phyloP scores from a whole-genome alignment of 805 yeast species.

The Millerozyma miso region DNA sequence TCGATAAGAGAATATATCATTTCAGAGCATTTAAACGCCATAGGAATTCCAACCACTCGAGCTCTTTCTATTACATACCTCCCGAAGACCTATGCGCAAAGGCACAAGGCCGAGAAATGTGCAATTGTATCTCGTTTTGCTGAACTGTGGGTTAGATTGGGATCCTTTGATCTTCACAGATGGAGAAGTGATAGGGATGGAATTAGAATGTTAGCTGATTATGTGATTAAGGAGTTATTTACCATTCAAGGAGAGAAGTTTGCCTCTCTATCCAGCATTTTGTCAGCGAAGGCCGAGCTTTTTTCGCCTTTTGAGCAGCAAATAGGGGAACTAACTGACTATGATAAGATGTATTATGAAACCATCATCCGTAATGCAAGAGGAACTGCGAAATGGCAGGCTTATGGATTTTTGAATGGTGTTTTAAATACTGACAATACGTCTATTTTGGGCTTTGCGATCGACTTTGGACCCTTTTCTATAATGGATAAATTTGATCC shows the following conservation, averaged over 20 bases:
- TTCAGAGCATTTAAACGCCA: constrained; percentile 72
- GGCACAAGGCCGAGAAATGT: constrained; percentile 71
- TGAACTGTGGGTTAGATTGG: constrained; percentile 81
- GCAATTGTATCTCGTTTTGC: constrained; percentile 85
- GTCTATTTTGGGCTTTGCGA: constrained; percentile 77
- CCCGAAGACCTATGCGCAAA: constrained; percentile 73
- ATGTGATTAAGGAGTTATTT: constrained; percentile 64
- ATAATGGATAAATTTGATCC: constrained; percentile 85
- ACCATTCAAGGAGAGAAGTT: constrained; percentile 27
- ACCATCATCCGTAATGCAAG: constrained; percentile 70
- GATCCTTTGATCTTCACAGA: constrained; percentile 80
- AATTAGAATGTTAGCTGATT: constrained; percentile 61
- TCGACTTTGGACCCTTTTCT: constrained; percentile 95
- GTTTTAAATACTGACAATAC: constrained; percentile 94
- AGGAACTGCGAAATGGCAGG: constrained; percentile 81
- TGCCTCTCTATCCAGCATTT: constrained; percentile 20
- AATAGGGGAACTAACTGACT: constrained; percentile 46
- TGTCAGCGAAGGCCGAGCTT: constrained; percentile 17
- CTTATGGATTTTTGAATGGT: constrained; percentile 90
- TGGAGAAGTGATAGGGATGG: constrained; percentile 68
- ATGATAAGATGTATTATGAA: constrained; percentile 69
- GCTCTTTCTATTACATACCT: constrained; percentile 69
- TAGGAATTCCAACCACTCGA: constrained; percentile 84
- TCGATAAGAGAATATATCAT: constrained; percentile 84
- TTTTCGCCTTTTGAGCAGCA: constrained; percentile 14